Conservation (phyloP, 1,284 basidiomycete genomes). For the Peniophora sp. region DNA sequence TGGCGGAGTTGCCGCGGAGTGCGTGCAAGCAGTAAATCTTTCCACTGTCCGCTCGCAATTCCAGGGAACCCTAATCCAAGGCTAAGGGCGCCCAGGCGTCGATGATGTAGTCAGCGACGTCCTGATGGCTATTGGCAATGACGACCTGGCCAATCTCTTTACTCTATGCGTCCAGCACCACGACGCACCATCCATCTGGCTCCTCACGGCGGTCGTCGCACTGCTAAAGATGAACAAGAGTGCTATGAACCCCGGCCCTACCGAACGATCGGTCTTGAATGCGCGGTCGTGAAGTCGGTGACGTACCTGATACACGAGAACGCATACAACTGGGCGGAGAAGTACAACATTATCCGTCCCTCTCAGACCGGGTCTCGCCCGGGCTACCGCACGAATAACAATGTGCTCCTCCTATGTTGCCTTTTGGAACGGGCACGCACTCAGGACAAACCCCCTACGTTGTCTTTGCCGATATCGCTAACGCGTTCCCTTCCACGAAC, state of each 20-base stretch:
- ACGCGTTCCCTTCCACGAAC: conserved; percentile 27
- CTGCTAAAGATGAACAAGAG: conserved; percentile 17
- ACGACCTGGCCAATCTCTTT: neutral
- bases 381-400: conserved; percentile 16
- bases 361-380: conserved; percentile 19
- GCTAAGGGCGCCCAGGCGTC: neutral
- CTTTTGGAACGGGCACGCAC: conserved; percentile 18
- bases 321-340: conserved; percentile 13
- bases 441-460: conserved; percentile 15
- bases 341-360: conserved; percentile 8
- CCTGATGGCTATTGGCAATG: neutral
- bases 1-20: no score
- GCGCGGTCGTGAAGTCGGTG: conserved; percentile 22
- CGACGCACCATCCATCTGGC: conserved; percentile 15
- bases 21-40: no score
- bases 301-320: conserved; percentile 11
- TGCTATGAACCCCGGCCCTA: conserved; percentile 16
- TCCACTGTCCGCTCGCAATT: no score
- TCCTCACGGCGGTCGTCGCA: conserved; percentile 15
- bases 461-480: conserved; percentile 21
- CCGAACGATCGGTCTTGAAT: conserved; percentile 22
- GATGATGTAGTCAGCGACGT: neutral
- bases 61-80: no score
- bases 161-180: conserved; percentile 12
- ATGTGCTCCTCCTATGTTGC: conserved; percentile 18